Conservation (phyloP, 2,329 filamentous ascomycete species). For the Acrodontium crateriforme region DNA sequence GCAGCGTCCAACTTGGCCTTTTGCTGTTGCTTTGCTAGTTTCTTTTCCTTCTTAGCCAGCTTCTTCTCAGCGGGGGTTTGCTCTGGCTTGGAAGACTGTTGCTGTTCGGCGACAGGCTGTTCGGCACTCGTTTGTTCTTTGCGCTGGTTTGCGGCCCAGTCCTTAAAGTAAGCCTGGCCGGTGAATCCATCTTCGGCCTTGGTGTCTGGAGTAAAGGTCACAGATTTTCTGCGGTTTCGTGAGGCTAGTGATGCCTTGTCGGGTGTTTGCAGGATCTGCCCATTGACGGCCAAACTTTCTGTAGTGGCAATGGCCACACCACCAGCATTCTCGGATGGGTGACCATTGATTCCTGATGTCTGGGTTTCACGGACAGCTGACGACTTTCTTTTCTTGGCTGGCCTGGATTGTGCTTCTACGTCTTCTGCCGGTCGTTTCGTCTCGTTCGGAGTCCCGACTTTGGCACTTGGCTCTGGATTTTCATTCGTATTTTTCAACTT, state of each 20-base stretch:
- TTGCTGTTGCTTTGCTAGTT: slow-evolving; percentile 17
- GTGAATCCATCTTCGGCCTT: slow-evolving; percentile 45
- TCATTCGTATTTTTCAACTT: slow-evolving; percentile 42
- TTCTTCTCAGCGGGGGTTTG: slow-evolving; percentile 4
- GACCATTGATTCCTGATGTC: slow-evolving; percentile 2
- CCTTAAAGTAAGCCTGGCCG: slow-evolving; percentile 37
- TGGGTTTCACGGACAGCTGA: too few relatives aligned
- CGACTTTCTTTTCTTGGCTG: background rate
- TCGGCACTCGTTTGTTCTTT: slow-evolving; percentile 13
- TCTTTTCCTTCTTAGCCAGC: slow-evolving; percentile 22
- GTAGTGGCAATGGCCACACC: too few relatives aligned
- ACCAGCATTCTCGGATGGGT: slow-evolving; percentile 2
- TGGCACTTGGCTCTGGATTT: slow-evolving; percentile 5
- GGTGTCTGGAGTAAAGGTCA: slow-evolving; percentile 51
- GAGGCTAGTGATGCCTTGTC: background rate
- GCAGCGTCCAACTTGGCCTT: slow-evolving; percentile 5
- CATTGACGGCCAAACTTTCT: too few relatives aligned
- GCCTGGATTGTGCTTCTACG: slow-evolving; percentile 1
- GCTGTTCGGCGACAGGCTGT: background rate
- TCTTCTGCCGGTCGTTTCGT: background rate
- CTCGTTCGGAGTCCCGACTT: slow-evolving; percentile 1
- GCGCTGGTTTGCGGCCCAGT: slow-evolving; percentile 29
- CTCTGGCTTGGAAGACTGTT: background rate
- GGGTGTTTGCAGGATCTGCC: background rate
- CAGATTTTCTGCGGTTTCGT: slow-evolving; percentile 36